Percentiles rank a stretch among this genome's conserved stretches.
phyloP scores from a whole-genome alignment of 2,329 filamentous ascomycete species.

The Claviceps digitariae region DNA sequence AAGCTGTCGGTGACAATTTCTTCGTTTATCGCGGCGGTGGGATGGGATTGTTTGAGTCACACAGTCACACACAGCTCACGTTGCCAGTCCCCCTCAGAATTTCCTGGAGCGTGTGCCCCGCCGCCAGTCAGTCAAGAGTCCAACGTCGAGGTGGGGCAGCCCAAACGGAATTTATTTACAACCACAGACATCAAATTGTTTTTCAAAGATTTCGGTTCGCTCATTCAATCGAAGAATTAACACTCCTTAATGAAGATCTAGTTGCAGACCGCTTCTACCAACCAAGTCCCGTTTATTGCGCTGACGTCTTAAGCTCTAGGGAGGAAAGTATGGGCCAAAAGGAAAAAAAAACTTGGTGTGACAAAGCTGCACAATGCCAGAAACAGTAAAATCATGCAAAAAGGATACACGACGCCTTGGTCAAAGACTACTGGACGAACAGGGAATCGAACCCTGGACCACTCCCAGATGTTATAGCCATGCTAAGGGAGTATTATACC shows the following conservation, averaged over 20 bases:
- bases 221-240: neutral
- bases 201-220: no score
- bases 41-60: constrained; percentile 3
- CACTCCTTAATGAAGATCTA: neutral
- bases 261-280: no score
- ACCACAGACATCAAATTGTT: no score
- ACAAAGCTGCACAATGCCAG: no score
- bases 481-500: constrained; percentile 13
- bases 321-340: no score
- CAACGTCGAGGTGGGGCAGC: neutral
- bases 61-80: constrained; percentile 1
- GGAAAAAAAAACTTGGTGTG: no score
- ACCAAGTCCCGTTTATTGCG: no score
- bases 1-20: neutral
- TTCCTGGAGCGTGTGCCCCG: constrained; percentile 4
- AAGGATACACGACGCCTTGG: no score
- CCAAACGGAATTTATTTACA: neutral
- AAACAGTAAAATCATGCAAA: no score
- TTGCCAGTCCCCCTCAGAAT: constrained; percentile 2
- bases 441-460: constrained; percentile 14
- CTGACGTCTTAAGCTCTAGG: no score
- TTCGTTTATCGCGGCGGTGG: neutral
- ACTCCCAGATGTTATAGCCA: constrained; percentile 1
- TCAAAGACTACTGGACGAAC: constrained; percentile 10
- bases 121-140: no score